Base-by-base conservation (phyloP, 75 land plant genomes). In the Cunninghamia lanceolata region DNA sequence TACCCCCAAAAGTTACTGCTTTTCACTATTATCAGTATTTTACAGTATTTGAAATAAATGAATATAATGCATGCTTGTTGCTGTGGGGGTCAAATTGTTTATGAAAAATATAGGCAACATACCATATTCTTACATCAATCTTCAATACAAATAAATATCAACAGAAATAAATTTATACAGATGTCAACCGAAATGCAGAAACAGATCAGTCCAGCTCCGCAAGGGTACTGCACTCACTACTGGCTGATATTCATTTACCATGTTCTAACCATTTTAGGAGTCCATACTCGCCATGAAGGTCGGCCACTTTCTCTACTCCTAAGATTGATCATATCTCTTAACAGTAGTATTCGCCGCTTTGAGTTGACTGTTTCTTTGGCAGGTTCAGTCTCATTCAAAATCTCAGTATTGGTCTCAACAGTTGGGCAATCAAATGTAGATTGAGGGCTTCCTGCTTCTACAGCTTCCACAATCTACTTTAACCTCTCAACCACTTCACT, bases 401-500 rank as follows among this genome's bases (percentile, higher is more conserved):
- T 84, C 73, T 42, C 83, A 46, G 46, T 43, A 25, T 32, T 47
- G 39, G 19, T 45, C 14, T 85, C 83, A 42, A 38, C 70, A 82
- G 39, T 39, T 82, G 82, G 85, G 21, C 46, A 42, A 32, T 42
- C 85, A 17, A 3, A 25, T 75, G 30, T 56, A 25, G 19, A 42
- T 47, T 74, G 83, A 17, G 90, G 93, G 81, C 53, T 83, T 53
- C n/a, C 88, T 15, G 5, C 68, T 32, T 86, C 92, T 21, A 53
- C 9, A 28, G 43, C 59, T 17, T 94, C 90, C 17, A 88, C 83
- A 30, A 94, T 89, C 50, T 53, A 74, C 14, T 87, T 89, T 80
- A 95, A 83, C 87, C 86, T 90, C 56, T 94, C 91, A n/a, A 96
- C 83, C 32, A 96, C 90, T 85, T 91, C 86, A 53, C 95, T 93